Percentiles rank a stretch among this genome's conserved stretches.
These are phyloP conservation scores for Neonectria magnoliae DNA, from an alignment of 2,329 filamentous ascomycete species.

Conservation along the genomic window DNA sequence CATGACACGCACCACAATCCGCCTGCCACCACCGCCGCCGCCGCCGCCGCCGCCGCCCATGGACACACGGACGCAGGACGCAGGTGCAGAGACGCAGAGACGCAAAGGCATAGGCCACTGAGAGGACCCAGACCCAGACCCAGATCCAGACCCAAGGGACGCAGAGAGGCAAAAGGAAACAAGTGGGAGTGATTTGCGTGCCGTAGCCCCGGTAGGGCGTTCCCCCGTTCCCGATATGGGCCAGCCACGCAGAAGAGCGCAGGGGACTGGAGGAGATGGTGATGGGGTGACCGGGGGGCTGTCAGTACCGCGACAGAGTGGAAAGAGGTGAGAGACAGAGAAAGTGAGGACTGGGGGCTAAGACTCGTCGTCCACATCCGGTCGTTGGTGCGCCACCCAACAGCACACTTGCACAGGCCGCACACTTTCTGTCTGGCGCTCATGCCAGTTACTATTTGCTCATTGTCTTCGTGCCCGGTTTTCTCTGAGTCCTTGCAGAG, in stretches of 20 bases:
- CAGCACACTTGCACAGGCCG: not conserved
- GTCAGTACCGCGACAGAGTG: constrained; percentile 14
- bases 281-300: constrained; percentile 9
- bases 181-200: constrained; percentile 38
- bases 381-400: constrained; percentile 6
- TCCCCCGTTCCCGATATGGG: constrained; percentile 41
- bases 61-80: constrained; percentile 10
- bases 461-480: constrained; percentile 4
- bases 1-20: constrained; percentile 18
- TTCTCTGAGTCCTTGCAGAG: not conserved
- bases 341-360: not conserved
- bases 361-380: constrained; percentile 14
- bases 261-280: constrained; percentile 39
- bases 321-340: not conserved
- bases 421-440: not conserved
- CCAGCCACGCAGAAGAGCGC: constrained; percentile 39
- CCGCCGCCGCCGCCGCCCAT: not conserved
- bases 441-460: constrained; percentile 9
- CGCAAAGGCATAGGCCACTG: constrained; percentile 21
- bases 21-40: constrained; percentile 7
- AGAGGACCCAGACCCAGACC: constrained; percentile 21
- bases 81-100: constrained; percentile 12
- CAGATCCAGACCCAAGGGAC: constrained; percentile 22
- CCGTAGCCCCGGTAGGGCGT: constrained; percentile 19
- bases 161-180: constrained; percentile 10